phyloP scores from a whole-genome alignment of 2,329 filamentous ascomycete genomes.

The Xylaria sp. region DNA sequence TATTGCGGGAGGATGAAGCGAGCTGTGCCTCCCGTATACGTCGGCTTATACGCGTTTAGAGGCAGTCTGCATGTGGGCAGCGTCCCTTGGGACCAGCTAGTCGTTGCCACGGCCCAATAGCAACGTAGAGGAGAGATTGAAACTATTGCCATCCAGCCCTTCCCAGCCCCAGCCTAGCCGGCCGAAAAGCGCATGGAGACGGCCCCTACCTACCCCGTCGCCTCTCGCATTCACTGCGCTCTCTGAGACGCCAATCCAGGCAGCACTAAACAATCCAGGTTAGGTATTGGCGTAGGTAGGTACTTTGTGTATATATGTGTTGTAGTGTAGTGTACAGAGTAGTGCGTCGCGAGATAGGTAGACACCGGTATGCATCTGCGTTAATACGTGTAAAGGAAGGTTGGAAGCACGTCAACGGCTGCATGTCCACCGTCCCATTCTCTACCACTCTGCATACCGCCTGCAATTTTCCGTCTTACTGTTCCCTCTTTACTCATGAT shows the following conservation, averaged over 20 bases:
- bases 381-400: no score
- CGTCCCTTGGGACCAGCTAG: neutral
- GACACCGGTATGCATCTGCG: no score
- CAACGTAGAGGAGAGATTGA: conserved; percentile 1
- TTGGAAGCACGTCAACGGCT: no score
- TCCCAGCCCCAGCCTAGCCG: conserved; percentile 14
- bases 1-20: conserved; percentile 16
- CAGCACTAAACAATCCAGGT: no score
- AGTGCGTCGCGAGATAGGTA: no score
- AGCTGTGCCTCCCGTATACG: conserved; percentile 24
- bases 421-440: no score
- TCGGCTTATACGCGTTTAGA: neutral
- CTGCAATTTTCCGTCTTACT: neutral
- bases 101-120: neutral
- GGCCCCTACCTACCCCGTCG: conserved; percentile 1
- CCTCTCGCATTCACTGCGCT: no score
- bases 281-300: no score
- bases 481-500: neutral
- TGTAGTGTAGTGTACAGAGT: no score
- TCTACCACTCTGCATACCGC: no score
- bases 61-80: neutral
- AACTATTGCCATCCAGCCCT: conserved; percentile 15
- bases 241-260: no score
- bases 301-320: no score
- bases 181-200: neutral